Evolutionary conservation across 306 rosid species (phyloP).

Genomic region (Potentilla sterilis): DNA sequence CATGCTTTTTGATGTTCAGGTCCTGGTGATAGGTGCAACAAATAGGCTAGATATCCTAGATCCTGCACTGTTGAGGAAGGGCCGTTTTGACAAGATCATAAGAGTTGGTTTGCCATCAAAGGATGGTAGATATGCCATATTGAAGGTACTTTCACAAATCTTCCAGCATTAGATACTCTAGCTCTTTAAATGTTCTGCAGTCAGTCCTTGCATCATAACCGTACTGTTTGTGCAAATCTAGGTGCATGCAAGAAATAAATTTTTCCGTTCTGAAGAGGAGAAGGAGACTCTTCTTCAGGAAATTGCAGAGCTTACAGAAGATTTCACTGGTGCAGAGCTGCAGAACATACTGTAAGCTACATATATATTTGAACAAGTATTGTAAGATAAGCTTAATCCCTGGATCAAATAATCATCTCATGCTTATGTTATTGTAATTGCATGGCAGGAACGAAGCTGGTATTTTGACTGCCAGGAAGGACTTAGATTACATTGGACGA

Average conservation of each 20-base stretch:
- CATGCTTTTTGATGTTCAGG: slow-evolving; percentile 58
- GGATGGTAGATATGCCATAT: slow-evolving; percentile 93
- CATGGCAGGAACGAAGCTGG: slow-evolving; percentile 97
- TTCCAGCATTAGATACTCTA: slow-evolving; percentile 13
- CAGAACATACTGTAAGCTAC: slow-evolving; percentile 84
- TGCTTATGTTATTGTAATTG: slow-evolving; percentile 31
- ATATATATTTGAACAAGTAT: slow-evolving; percentile 15
- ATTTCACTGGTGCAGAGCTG: slow-evolving; percentile 98
- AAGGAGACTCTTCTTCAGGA: slow-evolving; percentile 70
- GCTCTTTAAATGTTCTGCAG: slow-evolving; percentile 6
- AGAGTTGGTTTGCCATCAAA: slow-evolving; percentile 97
- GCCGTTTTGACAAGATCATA: slow-evolving; percentile 97
- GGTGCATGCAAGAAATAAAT: slow-evolving; percentile 98
- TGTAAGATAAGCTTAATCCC: slow-evolving; percentile 45
- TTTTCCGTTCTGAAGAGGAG: slow-evolving; percentile 78
- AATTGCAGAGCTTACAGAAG: slow-evolving; percentile 83
- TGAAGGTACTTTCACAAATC: slow-evolving; percentile 53
- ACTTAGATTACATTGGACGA: slow-evolving; percentile 78
- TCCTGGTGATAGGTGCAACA: slow-evolving; percentile 94
- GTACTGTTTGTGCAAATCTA: slow-evolving; percentile 33
- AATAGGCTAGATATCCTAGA: slow-evolving; percentile 96
- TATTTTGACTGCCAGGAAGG: slow-evolving; percentile 97
- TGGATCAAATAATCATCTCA: slow-evolving; percentile 21
- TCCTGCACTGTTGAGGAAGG: slow-evolving; percentile 95
- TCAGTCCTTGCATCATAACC: not conserved